Evolutionary conservation across 2,329 filamentous ascomycete genomes (phyloP).

Genomic region (Hyphodiscus sp.): DNA sequence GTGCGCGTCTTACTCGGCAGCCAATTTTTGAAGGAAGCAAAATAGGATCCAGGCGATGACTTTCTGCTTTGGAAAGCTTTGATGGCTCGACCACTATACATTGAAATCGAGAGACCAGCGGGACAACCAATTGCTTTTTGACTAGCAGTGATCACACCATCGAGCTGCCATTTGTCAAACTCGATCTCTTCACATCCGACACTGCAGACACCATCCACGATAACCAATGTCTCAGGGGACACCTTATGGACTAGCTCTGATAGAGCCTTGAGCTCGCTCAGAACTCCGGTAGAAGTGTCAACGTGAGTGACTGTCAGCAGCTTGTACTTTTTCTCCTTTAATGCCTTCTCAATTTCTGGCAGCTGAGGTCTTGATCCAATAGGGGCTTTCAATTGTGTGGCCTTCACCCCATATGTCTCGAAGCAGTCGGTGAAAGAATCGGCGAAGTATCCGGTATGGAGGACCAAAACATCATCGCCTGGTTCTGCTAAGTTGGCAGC

Average conservation of each 20-base stretch:
- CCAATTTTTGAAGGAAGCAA: conserved; percentile 97
- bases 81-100: conserved; percentile 86
- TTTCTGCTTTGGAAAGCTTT: conserved; percentile 73
- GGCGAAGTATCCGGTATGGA: conserved; percentile 96
- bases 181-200: conserved; percentile 93
- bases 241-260: conserved; percentile 78
- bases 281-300: conserved; percentile 92
- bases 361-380: conserved; percentile 85
- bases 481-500: conserved; percentile 88
- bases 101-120: conserved; percentile 87
- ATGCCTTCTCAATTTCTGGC: conserved; percentile 78
- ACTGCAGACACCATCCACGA: conserved; percentile 96
- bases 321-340: conserved; percentile 91
- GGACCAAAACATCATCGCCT: conserved; percentile 83
- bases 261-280: conserved; percentile 82
- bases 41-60: conserved; percentile 80
- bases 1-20: conserved; percentile 60
- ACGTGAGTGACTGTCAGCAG: conserved; percentile 92
- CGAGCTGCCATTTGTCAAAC: conserved; percentile 91
- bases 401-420: conserved; percentile 81
- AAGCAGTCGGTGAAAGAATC: conserved; percentile 93
- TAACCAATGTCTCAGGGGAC: conserved; percentile 82
- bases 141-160: conserved; percentile 87
- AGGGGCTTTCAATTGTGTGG: conserved; percentile 82
- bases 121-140: conserved; percentile 97